phyloP scores from a whole-genome alignment of 352 stramenopile species.

The Globisporangium uncinulatum region DNA sequence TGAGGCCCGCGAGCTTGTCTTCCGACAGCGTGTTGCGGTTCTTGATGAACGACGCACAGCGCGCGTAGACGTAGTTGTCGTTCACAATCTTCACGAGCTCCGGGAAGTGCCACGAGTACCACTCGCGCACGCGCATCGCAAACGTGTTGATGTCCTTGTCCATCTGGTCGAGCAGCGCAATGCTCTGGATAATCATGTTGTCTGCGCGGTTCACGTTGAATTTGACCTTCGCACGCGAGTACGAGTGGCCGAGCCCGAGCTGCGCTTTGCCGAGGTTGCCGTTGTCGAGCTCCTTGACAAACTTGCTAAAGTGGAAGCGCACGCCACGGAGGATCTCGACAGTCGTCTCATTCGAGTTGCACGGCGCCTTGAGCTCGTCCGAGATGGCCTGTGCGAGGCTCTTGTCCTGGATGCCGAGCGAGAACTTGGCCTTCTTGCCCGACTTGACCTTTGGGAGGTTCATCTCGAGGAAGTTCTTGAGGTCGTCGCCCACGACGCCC shows the following conservation, averaged over 20 bases:
- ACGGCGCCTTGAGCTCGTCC: conserved; percentile 91
- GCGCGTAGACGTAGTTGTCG: conserved; percentile 99
- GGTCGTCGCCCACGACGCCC: conserved; percentile 89
- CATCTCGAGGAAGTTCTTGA: conserved; percentile 99
- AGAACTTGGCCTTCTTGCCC: conserved; percentile 87
- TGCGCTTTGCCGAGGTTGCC: conserved; percentile 97
- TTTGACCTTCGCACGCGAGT: conserved; percentile 99
- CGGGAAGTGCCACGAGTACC: conserved; percentile 99
- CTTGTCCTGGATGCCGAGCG: conserved; percentile 92
- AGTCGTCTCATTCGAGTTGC: conserved; percentile 97
- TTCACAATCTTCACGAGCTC: conserved; percentile 99
- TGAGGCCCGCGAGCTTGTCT: conserved; percentile 74
- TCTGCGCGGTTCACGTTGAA: conserved; percentile 99
- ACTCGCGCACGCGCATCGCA: conserved; percentile 99
- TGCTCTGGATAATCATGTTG: conserved; percentile 99
- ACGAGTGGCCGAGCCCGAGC: conserved; percentile 98
- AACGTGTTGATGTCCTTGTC: conserved; percentile 99
- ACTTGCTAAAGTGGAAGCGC: conserved; percentile 96
- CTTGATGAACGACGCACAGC: conserved; percentile 96
- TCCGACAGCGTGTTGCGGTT: conserved; percentile 82
- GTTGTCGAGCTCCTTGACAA: conserved; percentile 96
- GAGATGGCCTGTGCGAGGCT: conserved; percentile 93
- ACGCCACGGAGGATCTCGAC: conserved; percentile 96
- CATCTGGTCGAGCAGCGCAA: conserved; percentile 99
- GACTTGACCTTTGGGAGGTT: conserved; percentile 98